Conservation (phyloP, 176 grass and related monocot species). For the bread wheat (Triticum aestivum) region DNA sequence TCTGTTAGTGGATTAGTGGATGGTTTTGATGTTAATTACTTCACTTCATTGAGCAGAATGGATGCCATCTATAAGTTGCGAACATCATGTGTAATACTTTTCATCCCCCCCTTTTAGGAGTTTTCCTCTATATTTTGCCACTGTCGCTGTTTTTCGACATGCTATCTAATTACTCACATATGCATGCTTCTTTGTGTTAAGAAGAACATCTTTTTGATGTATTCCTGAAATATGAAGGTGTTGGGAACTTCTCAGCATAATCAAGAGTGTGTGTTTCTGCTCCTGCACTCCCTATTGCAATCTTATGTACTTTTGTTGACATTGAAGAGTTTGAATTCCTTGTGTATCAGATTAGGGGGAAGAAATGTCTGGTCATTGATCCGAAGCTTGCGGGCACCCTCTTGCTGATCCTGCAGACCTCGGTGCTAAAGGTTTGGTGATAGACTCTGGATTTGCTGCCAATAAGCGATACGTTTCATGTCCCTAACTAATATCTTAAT, state of each 20-base stretch:
- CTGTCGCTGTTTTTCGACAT: no score
- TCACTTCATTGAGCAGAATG: no score
- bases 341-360: constrained; percentile 59
- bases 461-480: neutral
- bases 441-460: neutral
- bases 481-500: neutral
- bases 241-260: constrained; percentile 65
- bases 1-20: neutral
- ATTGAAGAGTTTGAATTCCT: neutral
- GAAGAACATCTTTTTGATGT: neutral
- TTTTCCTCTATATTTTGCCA: no score
- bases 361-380: constrained; percentile 83
- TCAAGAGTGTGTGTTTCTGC: constrained; percentile 57
- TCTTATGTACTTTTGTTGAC: neutral
- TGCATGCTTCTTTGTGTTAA: neutral
- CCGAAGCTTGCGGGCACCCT: constrained; percentile 79
- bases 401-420: constrained; percentile 65
- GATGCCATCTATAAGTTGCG: no score
- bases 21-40: neutral
- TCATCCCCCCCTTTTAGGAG: no score
- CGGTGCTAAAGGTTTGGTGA: constrained; percentile 56
- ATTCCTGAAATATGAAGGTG: neutral
- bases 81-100: no score
- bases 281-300: neutral
- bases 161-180: neutral